phyloP scores from a whole-genome alignment of 2,329 filamentous ascomycete species.

The Bipolaris gigantea region DNA sequence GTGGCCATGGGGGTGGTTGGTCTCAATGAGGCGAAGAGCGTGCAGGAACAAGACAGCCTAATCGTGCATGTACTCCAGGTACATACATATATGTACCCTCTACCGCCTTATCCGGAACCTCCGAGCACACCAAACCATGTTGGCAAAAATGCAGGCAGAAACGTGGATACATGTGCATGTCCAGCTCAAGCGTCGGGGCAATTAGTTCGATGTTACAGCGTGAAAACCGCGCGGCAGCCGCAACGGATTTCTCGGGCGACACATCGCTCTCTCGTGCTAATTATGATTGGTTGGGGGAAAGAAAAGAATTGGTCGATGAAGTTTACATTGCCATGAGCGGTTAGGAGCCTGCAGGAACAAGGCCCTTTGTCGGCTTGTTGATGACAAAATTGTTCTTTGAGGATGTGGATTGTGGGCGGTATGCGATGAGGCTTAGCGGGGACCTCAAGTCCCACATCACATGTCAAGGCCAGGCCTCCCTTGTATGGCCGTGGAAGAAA shows the following conservation, averaged over 20 bases:
- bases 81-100: conserved; percentile 9
- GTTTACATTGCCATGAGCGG: conserved; percentile 14
- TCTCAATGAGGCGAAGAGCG: not conserved
- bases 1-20: conserved; percentile 7
- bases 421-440: not conserved
- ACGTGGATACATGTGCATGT: not conserved
- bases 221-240: conserved; percentile 2
- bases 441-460: not conserved
- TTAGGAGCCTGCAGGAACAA: conserved; percentile 15
- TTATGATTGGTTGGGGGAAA: conserved; percentile 3
- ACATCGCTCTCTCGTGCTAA: not conserved
- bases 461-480: not conserved
- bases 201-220: conserved; percentile 1
- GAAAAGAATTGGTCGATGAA: conserved; percentile 13
- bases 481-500: not conserved
- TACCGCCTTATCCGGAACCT: not conserved
- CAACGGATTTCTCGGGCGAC: not conserved
- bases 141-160: conserved; percentile 3
- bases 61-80: not conserved
- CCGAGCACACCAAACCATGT: conserved; percentile 7
- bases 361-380: conserved; percentile 6
- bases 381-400: not conserved
- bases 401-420: not conserved
- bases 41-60: not conserved
- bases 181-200: conserved; percentile 9